Percentiles rank a stretch among this genome's conserved stretches.
Conservation (phyloP, 345 rosid genomes). For the Durio zibethinus region DNA sequence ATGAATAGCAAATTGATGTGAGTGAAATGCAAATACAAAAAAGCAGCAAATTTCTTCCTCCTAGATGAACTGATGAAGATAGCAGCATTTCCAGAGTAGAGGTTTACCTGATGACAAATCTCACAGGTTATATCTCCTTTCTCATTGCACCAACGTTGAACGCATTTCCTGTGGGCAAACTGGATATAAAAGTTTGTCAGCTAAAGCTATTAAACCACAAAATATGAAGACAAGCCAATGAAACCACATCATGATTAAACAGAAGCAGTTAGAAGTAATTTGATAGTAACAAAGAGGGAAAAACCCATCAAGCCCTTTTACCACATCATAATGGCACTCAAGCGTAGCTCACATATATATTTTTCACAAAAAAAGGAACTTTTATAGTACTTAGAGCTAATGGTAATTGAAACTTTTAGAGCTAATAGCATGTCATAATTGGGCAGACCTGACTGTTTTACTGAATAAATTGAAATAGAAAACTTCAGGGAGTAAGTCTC, state of each 20-base stretch:
- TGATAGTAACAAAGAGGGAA: background rate
- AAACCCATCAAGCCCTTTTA: background rate
- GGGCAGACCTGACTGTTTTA: background rate
- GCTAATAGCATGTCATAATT: background rate
- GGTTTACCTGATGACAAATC: constrained; percentile 84
- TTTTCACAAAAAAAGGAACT: background rate
- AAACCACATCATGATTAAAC: background rate
- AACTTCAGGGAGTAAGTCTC: background rate
- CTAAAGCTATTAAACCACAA: background rate
- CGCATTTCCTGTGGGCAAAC: constrained; percentile 99
- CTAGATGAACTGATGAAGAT: background rate
- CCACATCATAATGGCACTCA: background rate
- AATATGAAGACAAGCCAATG: background rate
- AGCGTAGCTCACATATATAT: background rate
- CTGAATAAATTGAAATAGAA: background rate
- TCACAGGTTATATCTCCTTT: constrained; percentile 92
- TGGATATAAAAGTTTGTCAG: constrained; percentile 27
- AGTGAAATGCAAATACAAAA: background rate
- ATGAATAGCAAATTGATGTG: background rate
- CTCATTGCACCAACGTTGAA: constrained; percentile 96
- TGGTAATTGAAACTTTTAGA: background rate
- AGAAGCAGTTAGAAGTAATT: background rate
- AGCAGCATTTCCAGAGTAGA: constrained; percentile 6
- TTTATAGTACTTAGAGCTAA: background rate
- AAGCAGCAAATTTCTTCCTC: background rate